Conservation (phyloP, 148 eudicot species). For the Tetragonia tetragonoides region DNA sequence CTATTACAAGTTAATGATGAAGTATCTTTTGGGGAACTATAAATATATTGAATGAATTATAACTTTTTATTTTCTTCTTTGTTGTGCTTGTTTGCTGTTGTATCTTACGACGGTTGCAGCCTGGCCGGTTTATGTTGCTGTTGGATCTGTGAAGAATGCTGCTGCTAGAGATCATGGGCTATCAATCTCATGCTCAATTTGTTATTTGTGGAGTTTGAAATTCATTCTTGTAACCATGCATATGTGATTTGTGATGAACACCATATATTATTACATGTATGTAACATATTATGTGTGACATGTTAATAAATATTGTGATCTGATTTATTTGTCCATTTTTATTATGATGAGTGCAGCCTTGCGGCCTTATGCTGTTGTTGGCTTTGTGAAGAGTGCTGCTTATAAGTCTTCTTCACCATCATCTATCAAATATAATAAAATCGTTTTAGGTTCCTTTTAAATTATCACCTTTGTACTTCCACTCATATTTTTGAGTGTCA, state of each 20-base stretch:
- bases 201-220: not conserved
- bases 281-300: not conserved
- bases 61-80: not conserved
- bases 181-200: not conserved
- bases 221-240: not conserved
- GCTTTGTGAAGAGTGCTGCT: slow-evolving; percentile 53
- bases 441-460: not conserved
- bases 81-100: not conserved
- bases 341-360: slow-evolving; percentile 39
- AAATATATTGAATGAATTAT: not conserved
- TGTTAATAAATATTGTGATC: not conserved
- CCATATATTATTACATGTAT: not conserved
- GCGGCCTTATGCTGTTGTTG: slow-evolving; percentile 63
- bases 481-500: not conserved
- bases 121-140: slow-evolving; percentile 42
- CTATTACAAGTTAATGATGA: too few species aligned
- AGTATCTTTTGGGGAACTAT: too few species aligned
- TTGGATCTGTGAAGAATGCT: slow-evolving; percentile 34
- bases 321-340: not conserved
- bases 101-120: slow-evolving; percentile 21
- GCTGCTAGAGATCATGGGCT: slow-evolving; percentile 10
- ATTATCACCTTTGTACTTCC: not conserved
- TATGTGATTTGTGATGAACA: not conserved
- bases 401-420: not conserved
- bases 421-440: not conserved